Evolutionary conservation across 441 rosid genomes (phyloP).

Genomic region (Brassica balearica): DNA sequence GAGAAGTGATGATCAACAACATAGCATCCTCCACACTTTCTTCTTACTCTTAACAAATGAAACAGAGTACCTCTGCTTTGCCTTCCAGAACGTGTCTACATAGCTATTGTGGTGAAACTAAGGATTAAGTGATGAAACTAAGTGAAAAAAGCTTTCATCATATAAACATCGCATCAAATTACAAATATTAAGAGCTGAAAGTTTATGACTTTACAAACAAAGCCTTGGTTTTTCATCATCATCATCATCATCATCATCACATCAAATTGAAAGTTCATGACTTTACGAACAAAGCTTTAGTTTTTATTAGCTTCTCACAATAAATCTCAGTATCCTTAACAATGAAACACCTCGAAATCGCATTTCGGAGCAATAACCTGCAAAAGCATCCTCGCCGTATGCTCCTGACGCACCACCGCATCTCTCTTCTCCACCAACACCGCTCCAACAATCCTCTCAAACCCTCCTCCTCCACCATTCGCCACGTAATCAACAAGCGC

Average conservation of each 20-base stretch:
- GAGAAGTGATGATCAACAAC: too few species aligned
- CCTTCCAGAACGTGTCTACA: too few species aligned
- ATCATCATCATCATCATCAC: not conserved
- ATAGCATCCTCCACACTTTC: too few species aligned
- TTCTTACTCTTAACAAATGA: too few species aligned
- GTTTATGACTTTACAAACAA: conserved; percentile 2
- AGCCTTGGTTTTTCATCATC: not conserved
- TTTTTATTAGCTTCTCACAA: not conserved
- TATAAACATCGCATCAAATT: not conserved
- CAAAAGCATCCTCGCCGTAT: conserved; percentile 38
- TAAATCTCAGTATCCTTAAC: conserved; percentile 12
- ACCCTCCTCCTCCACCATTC: conserved; percentile 59
- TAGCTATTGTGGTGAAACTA: too few species aligned
- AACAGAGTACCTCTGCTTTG: too few species aligned
- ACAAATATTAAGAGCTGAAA: not conserved
- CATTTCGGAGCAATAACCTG: conserved; percentile 36
- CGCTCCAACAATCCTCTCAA: conserved; percentile 64
- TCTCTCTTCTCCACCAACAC: conserved; percentile 60
- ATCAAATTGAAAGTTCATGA: not conserved
- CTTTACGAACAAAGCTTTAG: not conserved
- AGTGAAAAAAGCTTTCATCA: too few species aligned
- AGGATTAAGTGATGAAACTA: too few species aligned
- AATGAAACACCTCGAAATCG: conserved; percentile 36
- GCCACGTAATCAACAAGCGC: conserved; percentile 78
- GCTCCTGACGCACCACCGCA: conserved; percentile 37